Conservation (phyloP, 805 yeast genomes). For the Lachancea quebecensis region DNA sequence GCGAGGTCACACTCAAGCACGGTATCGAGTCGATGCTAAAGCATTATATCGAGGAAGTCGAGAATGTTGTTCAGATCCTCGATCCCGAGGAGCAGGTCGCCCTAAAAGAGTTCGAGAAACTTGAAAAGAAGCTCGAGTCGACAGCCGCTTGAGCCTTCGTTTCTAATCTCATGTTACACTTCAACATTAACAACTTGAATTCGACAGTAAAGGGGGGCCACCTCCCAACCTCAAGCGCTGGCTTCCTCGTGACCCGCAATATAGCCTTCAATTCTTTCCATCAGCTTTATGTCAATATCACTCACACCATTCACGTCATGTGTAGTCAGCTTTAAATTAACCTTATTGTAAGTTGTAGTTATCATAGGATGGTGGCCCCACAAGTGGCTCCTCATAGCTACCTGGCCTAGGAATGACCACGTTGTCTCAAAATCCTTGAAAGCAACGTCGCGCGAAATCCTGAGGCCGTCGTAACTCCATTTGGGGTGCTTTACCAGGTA, state of each 20-base stretch:
- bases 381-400: slow-evolving; percentile 50
- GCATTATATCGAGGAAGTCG: slow-evolving; percentile 94
- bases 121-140: slow-evolving; percentile 51
- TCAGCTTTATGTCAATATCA: slow-evolving; percentile 53
- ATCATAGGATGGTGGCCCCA: slow-evolving; percentile 69
- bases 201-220: not conserved
- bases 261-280: slow-evolving; percentile 40
- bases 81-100: slow-evolving; percentile 76
- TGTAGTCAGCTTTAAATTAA: slow-evolving; percentile 49
- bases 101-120: slow-evolving; percentile 72
- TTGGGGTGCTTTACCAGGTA: slow-evolving; percentile 16
- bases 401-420: slow-evolving; percentile 56
- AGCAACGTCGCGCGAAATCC: slow-evolving; percentile 34
- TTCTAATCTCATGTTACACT: too few relatives aligned
- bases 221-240: not conserved
- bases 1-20: slow-evolving; percentile 85
- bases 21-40: slow-evolving; percentile 97
- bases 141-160: not conserved
- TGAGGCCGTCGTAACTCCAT: slow-evolving; percentile 22
- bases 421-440: slow-evolving; percentile 53
- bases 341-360: slow-evolving; percentile 53
- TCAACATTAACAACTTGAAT: too few relatives aligned
- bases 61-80: slow-evolving; percentile 77
- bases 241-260: slow-evolving; percentile 4
- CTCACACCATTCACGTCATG: slow-evolving; percentile 55